A percentile compares a stretch with the other conserved stretches of the same genome.
Conservation (phyloP, 768 basidiomycete genomes). For the Mycena crocata region DNA sequence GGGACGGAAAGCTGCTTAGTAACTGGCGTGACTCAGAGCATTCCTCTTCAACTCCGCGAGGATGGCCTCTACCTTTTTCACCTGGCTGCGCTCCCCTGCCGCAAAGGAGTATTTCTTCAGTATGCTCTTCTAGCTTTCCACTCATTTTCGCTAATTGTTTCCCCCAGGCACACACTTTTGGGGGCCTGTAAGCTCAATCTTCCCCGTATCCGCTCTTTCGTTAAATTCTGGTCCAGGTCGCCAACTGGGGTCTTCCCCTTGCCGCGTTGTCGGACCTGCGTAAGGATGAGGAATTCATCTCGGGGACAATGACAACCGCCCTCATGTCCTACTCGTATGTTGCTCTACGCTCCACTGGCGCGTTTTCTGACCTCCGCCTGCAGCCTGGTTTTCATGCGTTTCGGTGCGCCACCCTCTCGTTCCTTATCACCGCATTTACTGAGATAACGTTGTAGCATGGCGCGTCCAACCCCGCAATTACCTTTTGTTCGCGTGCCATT, state of each 20-base stretch:
- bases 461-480: constrained; percentile 96
- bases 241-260: constrained; percentile 98
- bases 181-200: constrained; percentile 82
- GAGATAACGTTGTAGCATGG: constrained; percentile 79
- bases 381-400: constrained; percentile 93
- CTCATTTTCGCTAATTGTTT: constrained; percentile 21
- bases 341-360: constrained; percentile 13
- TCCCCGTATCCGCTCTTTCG: constrained; percentile 14
- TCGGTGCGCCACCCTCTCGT: constrained; percentile 65
- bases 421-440: constrained; percentile 12
- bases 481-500: constrained; percentile 93
- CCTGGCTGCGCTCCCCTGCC: constrained; percentile 92
- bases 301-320: constrained; percentile 95
- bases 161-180: constrained; percentile 96
- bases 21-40: not conserved
- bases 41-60: constrained; percentile 18
- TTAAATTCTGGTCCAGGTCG: constrained; percentile 67
- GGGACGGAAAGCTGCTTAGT: not conserved
- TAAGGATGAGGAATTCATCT: constrained; percentile 97
- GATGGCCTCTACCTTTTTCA: constrained; percentile 89
- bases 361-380: constrained; percentile 14
- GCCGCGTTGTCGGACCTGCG: constrained; percentile 91
- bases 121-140: constrained; percentile 52
- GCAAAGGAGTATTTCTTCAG: constrained; percentile 96
- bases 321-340: constrained; percentile 93